Percentiles rank a stretch among this genome's conserved stretches.
Conservation (phyloP, 495 filamentous ascomycete genomes). For the Sabuloglossum arenarium region DNA sequence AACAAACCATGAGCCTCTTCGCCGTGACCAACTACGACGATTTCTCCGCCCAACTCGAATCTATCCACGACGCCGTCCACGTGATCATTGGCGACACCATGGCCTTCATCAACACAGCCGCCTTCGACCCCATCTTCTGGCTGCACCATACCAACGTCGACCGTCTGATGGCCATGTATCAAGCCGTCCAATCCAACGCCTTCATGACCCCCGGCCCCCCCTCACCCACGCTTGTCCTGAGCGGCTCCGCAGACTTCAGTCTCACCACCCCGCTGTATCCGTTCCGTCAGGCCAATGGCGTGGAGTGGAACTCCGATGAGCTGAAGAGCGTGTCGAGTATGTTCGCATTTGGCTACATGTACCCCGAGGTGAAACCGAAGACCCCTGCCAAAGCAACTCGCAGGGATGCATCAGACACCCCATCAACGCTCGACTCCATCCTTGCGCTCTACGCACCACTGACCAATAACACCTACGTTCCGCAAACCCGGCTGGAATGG, state of each 20-base stretch:
- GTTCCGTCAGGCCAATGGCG: slow-evolving; percentile 12
- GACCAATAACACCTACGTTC: no score
- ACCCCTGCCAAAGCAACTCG: slow-evolving; percentile 1
- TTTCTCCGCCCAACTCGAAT: background rate
- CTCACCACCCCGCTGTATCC: slow-evolving; percentile 15
- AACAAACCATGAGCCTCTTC: slow-evolving; percentile 2
- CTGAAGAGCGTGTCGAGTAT: slow-evolving; percentile 10
- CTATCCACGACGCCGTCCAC: slow-evolving; percentile 1
- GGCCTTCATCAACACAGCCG: background rate
- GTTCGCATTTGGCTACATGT: slow-evolving; percentile 12
- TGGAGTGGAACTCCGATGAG: slow-evolving; percentile 13
- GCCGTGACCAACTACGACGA: background rate
- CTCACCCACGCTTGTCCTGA: background rate
- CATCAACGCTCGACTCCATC: no score
- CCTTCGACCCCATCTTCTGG: slow-evolving; percentile 7
- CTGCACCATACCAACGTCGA: slow-evolving; percentile 8
- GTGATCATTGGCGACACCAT: slow-evolving; percentile 1
- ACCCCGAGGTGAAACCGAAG: slow-evolving; percentile 16
- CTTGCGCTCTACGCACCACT: no score
- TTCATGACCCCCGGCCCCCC: background rate
- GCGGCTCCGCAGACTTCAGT: slow-evolving; percentile 6
- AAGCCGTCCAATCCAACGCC: background rate
- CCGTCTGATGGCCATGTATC: slow-evolving; percentile 6
- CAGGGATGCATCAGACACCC: background rate
- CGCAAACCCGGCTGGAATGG: slow-evolving; percentile 11